These are phyloP conservation scores for Priceomyces carsonii DNA, from an alignment of 805 yeast genomes.

Conservation along the genomic window DNA sequence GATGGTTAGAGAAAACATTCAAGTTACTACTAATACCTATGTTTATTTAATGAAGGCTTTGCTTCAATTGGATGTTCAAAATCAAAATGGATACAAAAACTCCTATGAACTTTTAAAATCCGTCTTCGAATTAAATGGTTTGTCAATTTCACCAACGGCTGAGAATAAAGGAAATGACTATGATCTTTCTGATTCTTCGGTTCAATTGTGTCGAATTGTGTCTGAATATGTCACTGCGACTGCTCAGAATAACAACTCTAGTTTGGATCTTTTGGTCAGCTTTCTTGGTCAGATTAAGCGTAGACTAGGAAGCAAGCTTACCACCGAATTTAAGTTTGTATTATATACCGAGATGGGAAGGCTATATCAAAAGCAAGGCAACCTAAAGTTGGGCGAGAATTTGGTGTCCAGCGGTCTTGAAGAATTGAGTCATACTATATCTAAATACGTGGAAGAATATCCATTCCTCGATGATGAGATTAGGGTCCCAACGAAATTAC, in stretches of 20 bases:
- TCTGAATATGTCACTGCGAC: slow-evolving; percentile 22
- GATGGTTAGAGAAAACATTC: slow-evolving; percentile 29
- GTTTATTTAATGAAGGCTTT: slow-evolving; percentile 31
- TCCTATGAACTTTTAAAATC: slow-evolving; percentile 22
- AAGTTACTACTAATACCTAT: slow-evolving; percentile 29
- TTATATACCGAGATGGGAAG: slow-evolving; percentile 30
- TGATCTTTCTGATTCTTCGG: slow-evolving; percentile 16
- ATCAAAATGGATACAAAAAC: slow-evolving; percentile 13
- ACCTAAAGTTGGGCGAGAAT: slow-evolving; percentile 19
- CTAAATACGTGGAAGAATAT: slow-evolving; percentile 15
- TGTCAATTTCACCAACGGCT: slow-evolving; percentile 12
- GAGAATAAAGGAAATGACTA: slow-evolving; percentile 3
- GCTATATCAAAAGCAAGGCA: slow-evolving; percentile 24
- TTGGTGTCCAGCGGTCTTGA: slow-evolving; percentile 26
- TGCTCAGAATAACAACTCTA: slow-evolving; percentile 12
- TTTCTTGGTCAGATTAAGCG: slow-evolving; percentile 29
- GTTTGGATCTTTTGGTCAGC: slow-evolving; percentile 25
- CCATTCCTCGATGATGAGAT: slow-evolving; percentile 14
- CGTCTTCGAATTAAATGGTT: slow-evolving; percentile 33
- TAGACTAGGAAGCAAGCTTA: slow-evolving; percentile 20
- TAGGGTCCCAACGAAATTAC: slow-evolving; percentile 19
- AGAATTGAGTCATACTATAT: slow-evolving; percentile 20
- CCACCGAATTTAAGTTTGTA: slow-evolving; percentile 22
- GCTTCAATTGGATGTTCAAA: slow-evolving; percentile 15
- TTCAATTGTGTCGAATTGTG: slow-evolving; percentile 26